Evolutionary conservation across 2,329 filamentous ascomycete genomes (phyloP).

Genomic region (Helotiales sp.): DNA sequence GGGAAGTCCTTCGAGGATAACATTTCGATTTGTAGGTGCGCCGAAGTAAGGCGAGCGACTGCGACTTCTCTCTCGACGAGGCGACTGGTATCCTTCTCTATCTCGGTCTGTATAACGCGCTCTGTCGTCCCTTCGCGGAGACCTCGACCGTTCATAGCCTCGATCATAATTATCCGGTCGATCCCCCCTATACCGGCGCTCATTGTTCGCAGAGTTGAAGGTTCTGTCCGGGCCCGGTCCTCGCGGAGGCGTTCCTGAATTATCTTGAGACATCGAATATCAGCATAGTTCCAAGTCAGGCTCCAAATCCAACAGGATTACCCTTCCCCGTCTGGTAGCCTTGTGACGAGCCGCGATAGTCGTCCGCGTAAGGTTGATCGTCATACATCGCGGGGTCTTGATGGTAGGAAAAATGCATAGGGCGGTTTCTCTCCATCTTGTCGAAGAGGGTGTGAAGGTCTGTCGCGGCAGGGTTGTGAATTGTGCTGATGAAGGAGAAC

Average conservation of each 20-base stretch:
- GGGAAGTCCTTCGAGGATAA: constrained; percentile 61
- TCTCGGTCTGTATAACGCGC: constrained; percentile 43
- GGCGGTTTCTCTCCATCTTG: constrained; percentile 33
- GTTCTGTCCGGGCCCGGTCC: constrained; percentile 32
- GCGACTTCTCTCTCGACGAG: constrained; percentile 39
- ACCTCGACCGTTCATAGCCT: constrained; percentile 47
- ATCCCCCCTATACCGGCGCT: constrained; percentile 40
- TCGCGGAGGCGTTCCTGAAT: constrained; percentile 39
- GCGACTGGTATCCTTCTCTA: constrained; percentile 42
- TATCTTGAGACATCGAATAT: constrained; percentile 44
- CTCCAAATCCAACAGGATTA: constrained; percentile 43
- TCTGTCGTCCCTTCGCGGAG: constrained; percentile 42
- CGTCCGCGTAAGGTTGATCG: constrained; percentile 43
- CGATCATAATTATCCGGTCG: constrained; percentile 42
- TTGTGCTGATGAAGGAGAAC: too few species aligned
- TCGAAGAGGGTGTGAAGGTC: background rate
- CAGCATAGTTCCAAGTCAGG: constrained; percentile 41
- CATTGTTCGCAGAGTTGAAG: constrained; percentile 26
- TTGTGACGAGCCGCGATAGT: constrained; percentile 35
- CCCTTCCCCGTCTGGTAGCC: constrained; percentile 43
- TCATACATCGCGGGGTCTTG: constrained; percentile 51
- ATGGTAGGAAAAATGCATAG: constrained; percentile 29
- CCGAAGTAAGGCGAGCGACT: constrained; percentile 43
- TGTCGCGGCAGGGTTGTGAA: background rate
- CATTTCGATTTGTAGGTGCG: constrained; percentile 52